Conservation (phyloP, 1,139 yeast genomes). For the Kodamaea alishanica region DNA sequence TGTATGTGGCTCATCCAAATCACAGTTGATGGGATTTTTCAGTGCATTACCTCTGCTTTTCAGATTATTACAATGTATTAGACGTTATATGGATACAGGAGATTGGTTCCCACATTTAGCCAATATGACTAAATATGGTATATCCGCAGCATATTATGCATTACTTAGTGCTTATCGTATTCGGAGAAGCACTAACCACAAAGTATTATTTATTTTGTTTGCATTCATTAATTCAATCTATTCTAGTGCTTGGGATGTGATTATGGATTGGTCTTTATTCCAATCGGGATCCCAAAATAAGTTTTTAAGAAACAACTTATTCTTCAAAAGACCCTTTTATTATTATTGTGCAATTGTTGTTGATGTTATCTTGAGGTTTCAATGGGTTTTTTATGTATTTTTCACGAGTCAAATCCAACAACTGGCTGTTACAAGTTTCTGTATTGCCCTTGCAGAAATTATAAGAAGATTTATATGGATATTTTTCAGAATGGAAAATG, state of each 20-base stretch:
- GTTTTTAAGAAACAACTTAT: slow-evolving; percentile 68
- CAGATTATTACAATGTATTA: slow-evolving; percentile 84
- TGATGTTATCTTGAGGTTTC: slow-evolving; percentile 75
- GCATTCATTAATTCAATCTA: slow-evolving; percentile 71
- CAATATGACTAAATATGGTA: slow-evolving; percentile 74
- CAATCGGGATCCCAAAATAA: slow-evolving; percentile 60
- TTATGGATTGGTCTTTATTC: slow-evolving; percentile 93
- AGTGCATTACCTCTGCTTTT: slow-evolving; percentile 82
- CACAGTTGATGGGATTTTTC: slow-evolving; percentile 78
- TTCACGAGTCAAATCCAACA: slow-evolving; percentile 78
- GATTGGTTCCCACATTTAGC: slow-evolving; percentile 97
- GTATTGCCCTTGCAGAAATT: slow-evolving; percentile 77
- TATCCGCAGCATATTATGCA: slow-evolving; percentile 66
- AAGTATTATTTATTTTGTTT: slow-evolving; percentile 64
- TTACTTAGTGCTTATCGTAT: slow-evolving; percentile 80
- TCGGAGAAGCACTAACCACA: slow-evolving; percentile 37
- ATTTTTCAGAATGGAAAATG: slow-evolving; percentile 90
- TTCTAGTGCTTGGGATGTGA: slow-evolving; percentile 79
- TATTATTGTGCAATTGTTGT: slow-evolving; percentile 73
- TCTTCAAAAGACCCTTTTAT: slow-evolving; percentile 51
- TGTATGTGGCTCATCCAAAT: slow-evolving; percentile 73
- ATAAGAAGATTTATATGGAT: slow-evolving; percentile 84
- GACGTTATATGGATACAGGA: slow-evolving; percentile 91
- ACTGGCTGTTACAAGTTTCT: slow-evolving; percentile 85
- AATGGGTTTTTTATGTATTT: slow-evolving; percentile 82